Conservation (phyloP, 106 monocot species). For the Apostasia shenzhenica region DNA sequence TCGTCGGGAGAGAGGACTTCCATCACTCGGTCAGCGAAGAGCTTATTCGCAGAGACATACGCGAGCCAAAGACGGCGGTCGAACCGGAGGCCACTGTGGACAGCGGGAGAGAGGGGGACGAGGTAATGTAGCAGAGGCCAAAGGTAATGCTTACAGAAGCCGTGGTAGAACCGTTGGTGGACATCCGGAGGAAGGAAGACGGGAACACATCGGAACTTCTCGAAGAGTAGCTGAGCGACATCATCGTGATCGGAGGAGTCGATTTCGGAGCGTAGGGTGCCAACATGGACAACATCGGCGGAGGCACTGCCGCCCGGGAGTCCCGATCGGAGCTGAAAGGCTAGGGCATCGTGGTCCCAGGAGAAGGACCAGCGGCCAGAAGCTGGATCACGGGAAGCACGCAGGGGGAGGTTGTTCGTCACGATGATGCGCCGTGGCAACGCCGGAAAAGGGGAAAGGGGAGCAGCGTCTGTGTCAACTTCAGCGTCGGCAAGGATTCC, state of each 20-base stretch:
- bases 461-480: conserved; percentile 3
- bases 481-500: conserved; percentile 37
- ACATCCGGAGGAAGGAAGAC: conserved; percentile 37
- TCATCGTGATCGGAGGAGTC: conserved; percentile 32
- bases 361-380: conserved; percentile 17
- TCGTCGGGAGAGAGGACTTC: conserved; percentile 57
- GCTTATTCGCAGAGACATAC: conserved; percentile 53
- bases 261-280: conserved; percentile 37
- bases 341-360: conserved; percentile 38
- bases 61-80: conserved; percentile 52
- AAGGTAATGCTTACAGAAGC: conserved; percentile 53
- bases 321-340: conserved; percentile 25
- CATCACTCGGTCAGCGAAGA: conserved; percentile 46
- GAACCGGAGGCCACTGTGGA: conserved; percentile 35
- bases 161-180: conserved; percentile 37
- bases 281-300: conserved; percentile 37
- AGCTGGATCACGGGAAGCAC: conserved; percentile 9
- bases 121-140: conserved; percentile 54
- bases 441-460: conserved; percentile 10
- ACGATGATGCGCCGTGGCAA: conserved; percentile 30
- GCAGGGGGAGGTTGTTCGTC: conserved; percentile 38
- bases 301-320: not conserved
- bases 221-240: conserved; percentile 33
- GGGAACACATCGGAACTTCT: conserved; percentile 29
- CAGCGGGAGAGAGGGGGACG: conserved; percentile 41